Conservation (phyloP, 495 filamentous ascomycete species). For the Apodospora peruviana region DNA sequence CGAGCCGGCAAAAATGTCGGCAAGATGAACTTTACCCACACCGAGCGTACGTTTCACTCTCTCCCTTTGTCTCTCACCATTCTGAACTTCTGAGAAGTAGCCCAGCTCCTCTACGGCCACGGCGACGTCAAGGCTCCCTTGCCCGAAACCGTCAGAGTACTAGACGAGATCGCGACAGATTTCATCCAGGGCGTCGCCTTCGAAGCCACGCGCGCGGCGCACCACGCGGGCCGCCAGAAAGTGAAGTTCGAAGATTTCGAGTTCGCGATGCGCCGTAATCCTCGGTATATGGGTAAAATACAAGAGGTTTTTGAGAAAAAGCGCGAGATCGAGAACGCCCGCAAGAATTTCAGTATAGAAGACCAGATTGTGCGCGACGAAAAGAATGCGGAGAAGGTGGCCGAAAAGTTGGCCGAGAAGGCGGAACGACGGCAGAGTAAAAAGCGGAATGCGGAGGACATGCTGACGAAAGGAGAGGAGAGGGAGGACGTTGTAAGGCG, state of each 20-base stretch:
- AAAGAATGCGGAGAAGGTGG: conserved; percentile 20
- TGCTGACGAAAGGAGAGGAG: background rate
- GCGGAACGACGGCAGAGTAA: background rate
- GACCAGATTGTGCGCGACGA: conserved; percentile 38
- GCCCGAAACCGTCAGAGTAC: conserved; percentile 72
- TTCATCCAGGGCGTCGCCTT: conserved; percentile 86
- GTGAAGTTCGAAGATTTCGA: conserved; percentile 98
- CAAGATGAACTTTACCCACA: conserved; percentile 75
- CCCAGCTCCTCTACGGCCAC: conserved; percentile 76
- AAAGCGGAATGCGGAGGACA: conserved; percentile 2
- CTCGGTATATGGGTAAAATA: conserved; percentile 80
- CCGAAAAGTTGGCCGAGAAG: background rate
- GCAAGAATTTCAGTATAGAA: conserved; percentile 56
- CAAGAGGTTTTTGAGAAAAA: conserved; percentile 80
- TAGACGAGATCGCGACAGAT: conserved; percentile 93
- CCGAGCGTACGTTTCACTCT: conserved; percentile 57
- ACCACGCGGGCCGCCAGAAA: conserved; percentile 80
- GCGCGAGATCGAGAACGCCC: conserved; percentile 68
- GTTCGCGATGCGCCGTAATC: conserved; percentile 81
- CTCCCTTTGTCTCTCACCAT: conserved; percentile 1
- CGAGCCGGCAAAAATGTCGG: conserved; percentile 78
- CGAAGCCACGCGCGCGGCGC: conserved; percentile 74
- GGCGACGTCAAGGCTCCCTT: conserved; percentile 71
- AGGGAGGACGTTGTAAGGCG: background rate
- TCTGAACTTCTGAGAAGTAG: too few relatives aligned